Evolutionary conservation across 2,329 filamentous ascomycete species (phyloP).

Genomic region (Allantophomopsis cytisporea): DNA sequence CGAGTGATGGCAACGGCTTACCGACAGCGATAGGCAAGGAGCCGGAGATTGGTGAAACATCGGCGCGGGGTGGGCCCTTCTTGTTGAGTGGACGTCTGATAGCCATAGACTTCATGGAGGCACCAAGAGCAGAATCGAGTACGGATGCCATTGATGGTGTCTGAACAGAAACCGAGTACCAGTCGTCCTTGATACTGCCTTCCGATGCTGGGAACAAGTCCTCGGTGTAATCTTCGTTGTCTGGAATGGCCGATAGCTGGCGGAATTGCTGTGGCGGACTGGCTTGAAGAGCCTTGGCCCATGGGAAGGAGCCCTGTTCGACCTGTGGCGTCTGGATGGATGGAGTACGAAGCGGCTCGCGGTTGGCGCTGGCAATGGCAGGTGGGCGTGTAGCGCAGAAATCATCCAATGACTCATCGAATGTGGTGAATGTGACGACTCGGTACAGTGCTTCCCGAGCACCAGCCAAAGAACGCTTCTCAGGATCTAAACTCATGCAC

Average conservation of each 20-base stretch:
- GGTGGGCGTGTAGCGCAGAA: conserved; percentile 78
- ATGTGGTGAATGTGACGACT: conserved; percentile 82
- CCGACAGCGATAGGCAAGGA: conserved; percentile 72
- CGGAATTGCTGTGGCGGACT: conserved; percentile 58
- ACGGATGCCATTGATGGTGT: conserved; percentile 77
- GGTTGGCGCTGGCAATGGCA: conserved; percentile 71
- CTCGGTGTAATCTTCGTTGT: conserved; percentile 65
- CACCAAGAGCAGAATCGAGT: conserved; percentile 67
- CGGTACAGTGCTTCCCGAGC: conserved; percentile 68
- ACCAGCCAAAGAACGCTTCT: conserved; percentile 69
- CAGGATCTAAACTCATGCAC: conserved; percentile 83
- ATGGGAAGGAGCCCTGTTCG: conserved; percentile 78
- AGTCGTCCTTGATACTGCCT: conserved; percentile 50
- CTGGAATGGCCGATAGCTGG: conserved; percentile 76
- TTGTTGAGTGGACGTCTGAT: conserved; percentile 31
- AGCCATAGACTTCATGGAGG: conserved; percentile 65
- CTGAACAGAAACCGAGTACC: conserved; percentile 64
- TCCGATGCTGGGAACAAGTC: conserved; percentile 76
- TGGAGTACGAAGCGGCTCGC: conserved; percentile 88
- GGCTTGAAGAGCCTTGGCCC: conserved; percentile 80
- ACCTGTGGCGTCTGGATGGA: conserved; percentile 81
- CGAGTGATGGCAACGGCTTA: conserved; percentile 46
- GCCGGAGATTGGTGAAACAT: conserved; percentile 45
- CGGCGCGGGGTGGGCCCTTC: conserved; percentile 31
- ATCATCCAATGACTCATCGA: conserved; percentile 83